Evolutionary conservation across 345 rosid genomes (phyloP), one percentile per base, ranked within the genome.

Genomic region (Lenwebbia sp.): DNA sequence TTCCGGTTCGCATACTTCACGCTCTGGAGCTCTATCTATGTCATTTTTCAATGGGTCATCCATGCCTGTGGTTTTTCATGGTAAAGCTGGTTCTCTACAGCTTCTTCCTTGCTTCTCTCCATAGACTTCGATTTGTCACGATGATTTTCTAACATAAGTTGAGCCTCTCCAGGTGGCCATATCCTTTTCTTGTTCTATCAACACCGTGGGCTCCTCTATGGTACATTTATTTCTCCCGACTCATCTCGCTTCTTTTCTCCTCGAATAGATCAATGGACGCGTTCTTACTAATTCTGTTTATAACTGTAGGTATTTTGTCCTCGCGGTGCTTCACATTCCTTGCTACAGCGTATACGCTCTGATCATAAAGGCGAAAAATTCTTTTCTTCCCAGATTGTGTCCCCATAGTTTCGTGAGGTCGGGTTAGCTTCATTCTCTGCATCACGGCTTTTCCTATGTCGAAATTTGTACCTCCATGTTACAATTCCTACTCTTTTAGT

Each of bases 21-120:
- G 50, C 92, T 87, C 78, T 97, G 96, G 98, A 95, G 96, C 88
- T 93, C 96, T 83, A 60, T 94, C 57, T 97, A 97, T 40, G 90
- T 94, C 78, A 88, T 94, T 82, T 94, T 95, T 90, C 98, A 96
- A 84, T 97, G 99, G 99, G 90, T 92, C 84, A 89, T 96, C 86
- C 99, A 95, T 86, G 95, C 96, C 76, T 92, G 94, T 87, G 96
- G 99, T 10, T 89, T 94, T 86, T 88, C 95, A 82, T 93, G 96
- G 99, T 96, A 92, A 88, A 83, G 75, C 85, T 82, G 21, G 57
- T 15, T 14, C 81, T 52, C 13, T 37, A 37, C 47, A 70, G 47
- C 28, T 41, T 56, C 44, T 44, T 44, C n/a, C 84, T 57, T 22
- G 28, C 33, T 33, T 50, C 22, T 40, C 40, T 54, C 84, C 54